phyloP scores from a whole-genome alignment of 768 basidiomycete species.

The Leccinum pellstonianum region DNA sequence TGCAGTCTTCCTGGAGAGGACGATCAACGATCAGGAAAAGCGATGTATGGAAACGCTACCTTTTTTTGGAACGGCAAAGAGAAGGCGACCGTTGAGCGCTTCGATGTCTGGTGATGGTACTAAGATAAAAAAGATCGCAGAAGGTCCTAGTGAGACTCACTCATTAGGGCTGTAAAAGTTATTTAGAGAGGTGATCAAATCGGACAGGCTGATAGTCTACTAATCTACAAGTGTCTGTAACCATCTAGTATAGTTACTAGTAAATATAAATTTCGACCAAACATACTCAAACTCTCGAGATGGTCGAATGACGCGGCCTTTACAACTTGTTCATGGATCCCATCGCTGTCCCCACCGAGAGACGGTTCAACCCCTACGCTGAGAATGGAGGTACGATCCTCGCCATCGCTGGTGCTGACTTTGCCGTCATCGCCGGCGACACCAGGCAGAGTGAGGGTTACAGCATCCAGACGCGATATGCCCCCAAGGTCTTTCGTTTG shows the following conservation, averaged over 20 bases:
- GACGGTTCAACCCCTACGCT: conserved; percentile 83
- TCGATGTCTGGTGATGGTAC: conserved; percentile 54
- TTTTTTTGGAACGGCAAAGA: conserved; percentile 99
- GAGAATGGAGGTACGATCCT: conserved; percentile 97
- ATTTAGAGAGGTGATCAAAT: too few relatives aligned
- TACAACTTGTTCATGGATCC: background rate
- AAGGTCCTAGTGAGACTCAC: conserved; percentile 9
- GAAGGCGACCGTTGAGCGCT: conserved; percentile 74
- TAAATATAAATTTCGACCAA: background rate
- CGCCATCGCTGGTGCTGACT: conserved; percentile 91
- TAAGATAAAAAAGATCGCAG: background rate
- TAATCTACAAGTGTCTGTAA: too few relatives aligned
- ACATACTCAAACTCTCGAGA: background rate
- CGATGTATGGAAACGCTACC: conserved; percentile 43
- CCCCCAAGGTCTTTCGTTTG: conserved; percentile 93
- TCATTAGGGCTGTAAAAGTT: conserved; percentile 17
- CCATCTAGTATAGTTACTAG: too few relatives aligned
- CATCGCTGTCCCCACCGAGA: conserved; percentile 44
- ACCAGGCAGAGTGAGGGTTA: conserved; percentile 98
- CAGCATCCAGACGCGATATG: conserved; percentile 96
- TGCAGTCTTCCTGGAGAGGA: conserved; percentile 69
- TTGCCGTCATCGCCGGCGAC: conserved; percentile 93
- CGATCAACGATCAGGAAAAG: background rate
- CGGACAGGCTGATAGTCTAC: too few relatives aligned
- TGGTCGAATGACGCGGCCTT: background rate